Evolutionary conservation across 169 alveolate genomes (phyloP).

Genomic region (Perkinsus chesapeaki): DNA sequence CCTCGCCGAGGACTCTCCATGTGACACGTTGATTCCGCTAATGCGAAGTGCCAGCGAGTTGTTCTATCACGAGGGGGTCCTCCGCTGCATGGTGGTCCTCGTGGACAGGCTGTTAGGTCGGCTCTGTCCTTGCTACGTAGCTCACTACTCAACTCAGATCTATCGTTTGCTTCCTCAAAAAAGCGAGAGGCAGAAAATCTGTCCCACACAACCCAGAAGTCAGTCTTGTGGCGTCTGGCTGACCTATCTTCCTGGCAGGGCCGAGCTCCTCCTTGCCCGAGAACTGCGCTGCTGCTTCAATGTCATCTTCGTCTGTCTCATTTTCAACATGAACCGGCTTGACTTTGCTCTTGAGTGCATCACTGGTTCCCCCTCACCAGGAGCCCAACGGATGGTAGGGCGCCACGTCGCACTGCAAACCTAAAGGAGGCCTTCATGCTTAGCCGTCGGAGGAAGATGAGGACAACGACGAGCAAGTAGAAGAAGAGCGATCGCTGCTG

Average conservation of each 20-base stretch:
- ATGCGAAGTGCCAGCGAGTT: background rate
- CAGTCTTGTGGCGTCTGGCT: background rate
- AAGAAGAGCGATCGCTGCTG: background rate
- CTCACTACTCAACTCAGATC: background rate
- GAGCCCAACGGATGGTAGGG: background rate
- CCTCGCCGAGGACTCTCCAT: background rate
- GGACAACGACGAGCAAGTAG: background rate
- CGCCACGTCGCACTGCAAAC: background rate
- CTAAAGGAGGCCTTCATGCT: background rate
- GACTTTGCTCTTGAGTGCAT: background rate
- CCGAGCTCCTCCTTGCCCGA: background rate
- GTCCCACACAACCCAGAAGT: background rate
- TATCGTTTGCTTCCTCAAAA: background rate
- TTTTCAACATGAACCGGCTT: background rate
- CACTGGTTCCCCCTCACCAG: background rate
- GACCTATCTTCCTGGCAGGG: background rate
- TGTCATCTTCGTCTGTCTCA: background rate
- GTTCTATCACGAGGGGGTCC: background rate
- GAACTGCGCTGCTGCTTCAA: background rate
- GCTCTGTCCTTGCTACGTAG: background rate
- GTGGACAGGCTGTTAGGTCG: background rate
- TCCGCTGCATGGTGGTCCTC: background rate
- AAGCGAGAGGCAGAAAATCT: background rate
- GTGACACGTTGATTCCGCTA: background rate
- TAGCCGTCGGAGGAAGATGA: background rate